Conservation (phyloP, 495 filamentous ascomycete genomes). For the Acidiella bohemica region DNA sequence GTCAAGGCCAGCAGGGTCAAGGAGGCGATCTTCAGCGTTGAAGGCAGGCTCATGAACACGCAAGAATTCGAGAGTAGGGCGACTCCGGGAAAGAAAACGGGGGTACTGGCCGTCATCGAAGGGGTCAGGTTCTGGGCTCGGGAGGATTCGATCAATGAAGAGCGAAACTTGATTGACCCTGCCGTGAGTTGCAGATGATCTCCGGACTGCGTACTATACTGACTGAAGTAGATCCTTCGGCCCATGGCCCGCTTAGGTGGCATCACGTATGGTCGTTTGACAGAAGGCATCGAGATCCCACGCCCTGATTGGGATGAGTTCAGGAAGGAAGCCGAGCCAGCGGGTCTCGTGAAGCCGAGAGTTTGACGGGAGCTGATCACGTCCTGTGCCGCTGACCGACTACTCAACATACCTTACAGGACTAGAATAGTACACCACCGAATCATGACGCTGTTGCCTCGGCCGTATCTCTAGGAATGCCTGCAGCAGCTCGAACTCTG, state of each 20-base stretch:
- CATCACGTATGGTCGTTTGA: conserved; percentile 62
- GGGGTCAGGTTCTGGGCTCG: conserved; percentile 78
- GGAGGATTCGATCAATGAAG: conserved; percentile 76
- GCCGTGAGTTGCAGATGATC: conserved; percentile 32
- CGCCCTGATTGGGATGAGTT: conserved; percentile 52
- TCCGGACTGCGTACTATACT: background rate
- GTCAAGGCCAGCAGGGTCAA: conserved; percentile 62
- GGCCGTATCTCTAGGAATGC: too few species aligned
- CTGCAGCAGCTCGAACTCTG: conserved; percentile 35
- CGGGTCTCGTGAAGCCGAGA: conserved; percentile 31
- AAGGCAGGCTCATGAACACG: conserved; percentile 59
- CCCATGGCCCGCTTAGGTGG: conserved; percentile 74
- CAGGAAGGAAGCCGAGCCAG: conserved; percentile 31
- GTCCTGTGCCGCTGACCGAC: background rate
- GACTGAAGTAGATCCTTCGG: conserved; percentile 34
- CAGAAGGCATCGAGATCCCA: conserved; percentile 62
- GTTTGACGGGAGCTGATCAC: conserved; percentile 16
- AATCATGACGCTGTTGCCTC: too few species aligned
- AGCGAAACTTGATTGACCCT: conserved; percentile 56
- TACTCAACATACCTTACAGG: background rate
- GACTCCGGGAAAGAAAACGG: conserved; percentile 55
- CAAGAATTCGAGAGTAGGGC: conserved; percentile 62
- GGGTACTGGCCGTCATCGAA: conserved; percentile 66
- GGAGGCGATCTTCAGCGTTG: conserved; percentile 71
- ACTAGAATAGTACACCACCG: background rate